Base-by-base conservation (phyloP, 345 rosid species). In the Aquilaria yunnanensis region DNA sequence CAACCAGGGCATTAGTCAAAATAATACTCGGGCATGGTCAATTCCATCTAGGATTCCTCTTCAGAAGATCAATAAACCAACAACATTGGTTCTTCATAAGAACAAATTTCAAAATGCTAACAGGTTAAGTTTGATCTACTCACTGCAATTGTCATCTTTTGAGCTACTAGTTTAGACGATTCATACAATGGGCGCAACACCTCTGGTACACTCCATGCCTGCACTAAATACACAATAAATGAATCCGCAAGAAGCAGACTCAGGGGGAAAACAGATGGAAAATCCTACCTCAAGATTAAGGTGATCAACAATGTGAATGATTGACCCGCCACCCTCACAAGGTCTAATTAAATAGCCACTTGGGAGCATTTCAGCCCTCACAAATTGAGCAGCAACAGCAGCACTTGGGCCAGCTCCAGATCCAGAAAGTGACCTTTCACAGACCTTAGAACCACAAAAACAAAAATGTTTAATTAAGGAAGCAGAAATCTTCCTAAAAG, bases 171-270 rank as follows among this genome's bases (percentile, higher is more conserved):
- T 82, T 84, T 91, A 4, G 96, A 91, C 52, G 99, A 95, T 77
- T 91, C 96, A 41, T 95, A 95, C 14, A 95, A 90, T 1, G 99
- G 96, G 32, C 98, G 84, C 56, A 95, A 83, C 59, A 95, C 99
- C 77, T 95, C 99, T 2, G 99, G 99, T 64, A 92, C 99, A 65
- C 92, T 89, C 99, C 98, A 92, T 12, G 96, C 98, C 99, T 95
- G 69, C 51, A 62, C 69, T 43, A 61, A 65, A 6, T 31, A 1
- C 49, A 46, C 32, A 46, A 51, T 51, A 62, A 46, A 13, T 63
- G 33, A 56, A 45, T 33, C 37, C 49, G n/a, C 6, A 12, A 64
- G 50, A 41, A 33, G 57, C 16, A 11, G 59, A 32, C 8, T 23
- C 32, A 31, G 32, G 47, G 9, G 13, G 43, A 3, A 5, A 29